A percentile compares a stretch with the other conserved stretches of the same genome.
Conservation (phyloP, 176 grass and related monocot species). For the Dendrocalamus sinicus region DNA sequence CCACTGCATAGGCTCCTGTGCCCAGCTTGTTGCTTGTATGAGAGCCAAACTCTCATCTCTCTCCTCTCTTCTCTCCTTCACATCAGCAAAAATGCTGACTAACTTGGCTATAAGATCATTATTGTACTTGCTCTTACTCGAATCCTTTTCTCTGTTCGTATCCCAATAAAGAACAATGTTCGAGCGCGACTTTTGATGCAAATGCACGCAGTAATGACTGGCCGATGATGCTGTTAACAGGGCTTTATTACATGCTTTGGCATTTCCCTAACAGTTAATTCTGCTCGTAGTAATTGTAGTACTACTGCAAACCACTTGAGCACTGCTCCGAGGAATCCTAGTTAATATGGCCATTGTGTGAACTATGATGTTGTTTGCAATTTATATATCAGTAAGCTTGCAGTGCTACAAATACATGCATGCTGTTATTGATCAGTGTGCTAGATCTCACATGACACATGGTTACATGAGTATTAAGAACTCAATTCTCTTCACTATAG, state of each 20-base stretch:
- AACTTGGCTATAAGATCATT: background rate
- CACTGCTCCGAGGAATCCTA: background rate
- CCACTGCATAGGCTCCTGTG: too few species aligned
- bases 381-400: background rate
- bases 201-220: conserved; percentile 78
- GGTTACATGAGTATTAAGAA: background rate
- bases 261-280: conserved; percentile 48
- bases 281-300: conserved; percentile 11
- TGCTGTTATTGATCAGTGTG: conserved; percentile 1
- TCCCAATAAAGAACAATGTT: conserved; percentile 68
- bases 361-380: background rate
- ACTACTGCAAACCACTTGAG: conserved; percentile 31
- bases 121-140: too few species aligned
- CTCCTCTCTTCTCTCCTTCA: too few species aligned
- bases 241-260: conserved; percentile 57
- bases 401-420: background rate
- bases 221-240: conserved; percentile 75
- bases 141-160: conserved; percentile 50
- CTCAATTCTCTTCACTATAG: background rate
- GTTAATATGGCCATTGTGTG: background rate
- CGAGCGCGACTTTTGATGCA: conserved; percentile 78
- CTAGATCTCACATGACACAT: conserved; percentile 11
- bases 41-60: too few species aligned
- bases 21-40: too few species aligned
- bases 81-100: too few species aligned